Percentiles rank a stretch among this genome's conserved stretches.
Evolutionary conservation across 768 basidiomycete species (phyloP).

Genomic region (Podaxis mareebaensis): DNA sequence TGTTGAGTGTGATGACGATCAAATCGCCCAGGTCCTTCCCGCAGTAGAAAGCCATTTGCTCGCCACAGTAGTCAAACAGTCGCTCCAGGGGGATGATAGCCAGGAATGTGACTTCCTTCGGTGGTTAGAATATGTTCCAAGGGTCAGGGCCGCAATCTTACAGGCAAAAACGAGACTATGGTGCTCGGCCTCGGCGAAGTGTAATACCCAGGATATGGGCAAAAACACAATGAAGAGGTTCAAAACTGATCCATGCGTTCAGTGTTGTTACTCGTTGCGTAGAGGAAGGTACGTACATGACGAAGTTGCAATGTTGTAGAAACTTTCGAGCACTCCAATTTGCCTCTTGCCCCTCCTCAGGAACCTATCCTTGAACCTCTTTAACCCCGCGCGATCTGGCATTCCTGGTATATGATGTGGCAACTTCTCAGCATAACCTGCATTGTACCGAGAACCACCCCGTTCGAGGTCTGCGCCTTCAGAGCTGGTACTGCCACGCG

Average conservation of each 20-base stretch:
- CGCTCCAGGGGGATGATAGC: slow-evolving; percentile 66
- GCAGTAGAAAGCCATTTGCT: slow-evolving; percentile 55
- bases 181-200: slow-evolving; percentile 44
- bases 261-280: slow-evolving; percentile 2
- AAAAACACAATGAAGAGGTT: slow-evolving; percentile 59
- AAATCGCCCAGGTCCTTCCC: slow-evolving; percentile 69
- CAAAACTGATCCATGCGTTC: slow-evolving; percentile 41
- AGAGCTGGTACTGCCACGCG: neutral
- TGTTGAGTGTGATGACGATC: slow-evolving; percentile 64
- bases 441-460: neutral
- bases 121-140: slow-evolving; percentile 1
- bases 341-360: slow-evolving; percentile 45
- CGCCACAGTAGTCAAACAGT: slow-evolving; percentile 65
- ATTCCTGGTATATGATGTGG: slow-evolving; percentile 11
- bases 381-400: neutral
- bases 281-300: slow-evolving; percentile 44
- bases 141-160: slow-evolving; percentile 12
- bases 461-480: slow-evolving; percentile 1
- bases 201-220: slow-evolving; percentile 61
- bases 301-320: slow-evolving; percentile 46
- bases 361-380: slow-evolving; percentile 45
- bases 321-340: slow-evolving; percentile 43
- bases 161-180: slow-evolving; percentile 48
- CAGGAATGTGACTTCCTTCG: slow-evolving; percentile 55
- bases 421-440: neutral